A percentile compares a stretch with the other conserved stretches of the same genome.
These are phyloP conservation scores for Fonsecaea monophora DNA, from an alignment of 2,329 filamentous ascomycete species.

Conservation along the genomic window DNA sequence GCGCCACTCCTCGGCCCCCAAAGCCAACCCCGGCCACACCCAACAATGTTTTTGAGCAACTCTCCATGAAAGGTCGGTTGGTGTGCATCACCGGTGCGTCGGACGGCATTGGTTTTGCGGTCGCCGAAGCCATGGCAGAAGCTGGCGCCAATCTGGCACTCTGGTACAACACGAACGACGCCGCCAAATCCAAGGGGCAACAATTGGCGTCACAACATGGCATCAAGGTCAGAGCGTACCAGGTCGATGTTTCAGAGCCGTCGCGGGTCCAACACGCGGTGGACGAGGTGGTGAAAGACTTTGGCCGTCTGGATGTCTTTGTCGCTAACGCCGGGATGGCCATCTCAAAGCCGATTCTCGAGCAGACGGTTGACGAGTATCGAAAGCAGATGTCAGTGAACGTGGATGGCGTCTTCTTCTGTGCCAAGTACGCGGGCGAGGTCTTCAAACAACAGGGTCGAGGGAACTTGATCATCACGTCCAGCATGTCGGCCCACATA, in stretches of 20 bases:
- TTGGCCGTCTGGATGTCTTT: slow-evolving; percentile 54
- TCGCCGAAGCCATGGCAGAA: slow-evolving; percentile 48
- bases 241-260: not conserved
- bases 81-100: slow-evolving; percentile 42
- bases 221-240: not conserved
- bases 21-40: not conserved
- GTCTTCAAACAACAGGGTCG: slow-evolving; percentile 54
- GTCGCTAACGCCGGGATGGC: slow-evolving; percentile 59
- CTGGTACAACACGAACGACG: slow-evolving; percentile 44
- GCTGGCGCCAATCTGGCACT: slow-evolving; percentile 49
- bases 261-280: slow-evolving; percentile 41
- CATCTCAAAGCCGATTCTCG: slow-evolving; percentile 62
- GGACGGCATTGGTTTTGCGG: slow-evolving; percentile 49
- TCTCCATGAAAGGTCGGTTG: slow-evolving; percentile 43
- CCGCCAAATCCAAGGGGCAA: slow-evolving; percentile 27
- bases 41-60: slow-evolving; percentile 41
- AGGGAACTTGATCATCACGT: slow-evolving; percentile 61
- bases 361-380: slow-evolving; percentile 61
- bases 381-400: slow-evolving; percentile 62
- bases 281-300: slow-evolving; percentile 46
- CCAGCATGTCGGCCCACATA: slow-evolving; percentile 58
- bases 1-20: not conserved
- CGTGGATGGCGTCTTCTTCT: slow-evolving; percentile 58
- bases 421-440: slow-evolving; percentile 54
- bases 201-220: not conserved